Conservation (phyloP, 1,284 basidiomycete species). For the Volvariella volvacea region DNA sequence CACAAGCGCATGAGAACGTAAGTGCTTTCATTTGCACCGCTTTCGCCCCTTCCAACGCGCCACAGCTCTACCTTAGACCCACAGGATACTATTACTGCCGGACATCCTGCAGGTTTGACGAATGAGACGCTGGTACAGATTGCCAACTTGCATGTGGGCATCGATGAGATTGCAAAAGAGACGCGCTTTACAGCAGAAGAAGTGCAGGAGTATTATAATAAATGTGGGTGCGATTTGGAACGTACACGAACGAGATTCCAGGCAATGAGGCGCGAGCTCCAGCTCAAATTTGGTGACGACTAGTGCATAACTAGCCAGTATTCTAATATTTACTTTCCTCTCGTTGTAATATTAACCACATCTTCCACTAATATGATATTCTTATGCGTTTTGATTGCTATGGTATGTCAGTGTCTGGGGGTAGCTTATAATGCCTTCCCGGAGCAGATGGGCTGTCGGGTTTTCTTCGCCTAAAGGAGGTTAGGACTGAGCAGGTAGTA, state of each 20-base stretch:
- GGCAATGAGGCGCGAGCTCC: conserved; percentile 53
- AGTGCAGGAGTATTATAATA: conserved; percentile 68
- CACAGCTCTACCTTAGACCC: not conserved
- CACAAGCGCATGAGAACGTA: not conserved
- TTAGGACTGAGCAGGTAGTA: conserved; percentile 6
- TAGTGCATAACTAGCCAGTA: conserved; percentile 8
- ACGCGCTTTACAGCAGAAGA: conserved; percentile 65
- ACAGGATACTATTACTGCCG: not conserved
- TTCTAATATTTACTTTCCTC: not conserved
- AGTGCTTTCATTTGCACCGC: too few species aligned
- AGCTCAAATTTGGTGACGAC: conserved; percentile 33
- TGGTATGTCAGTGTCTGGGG: conserved; percentile 36
- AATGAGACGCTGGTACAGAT: conserved; percentile 23
- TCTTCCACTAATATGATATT: not conserved
- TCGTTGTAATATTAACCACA: not conserved
- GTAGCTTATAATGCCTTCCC: conserved; percentile 54
- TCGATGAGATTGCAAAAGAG: conserved; percentile 56
- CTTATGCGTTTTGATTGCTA: conserved; percentile 10
- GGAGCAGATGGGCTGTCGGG: conserved; percentile 77
- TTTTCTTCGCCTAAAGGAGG: conserved; percentile 54
- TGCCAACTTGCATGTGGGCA: conserved; percentile 47
- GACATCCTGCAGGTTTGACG: too few species aligned
- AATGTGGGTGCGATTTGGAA: conserved; percentile 52
- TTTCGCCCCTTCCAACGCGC: too few species aligned
- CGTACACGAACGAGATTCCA: conserved; percentile 56